Base-by-base conservation (phyloP, 1,284 basidiomycete species). In the Lignosus rhinocerotis region DNA sequence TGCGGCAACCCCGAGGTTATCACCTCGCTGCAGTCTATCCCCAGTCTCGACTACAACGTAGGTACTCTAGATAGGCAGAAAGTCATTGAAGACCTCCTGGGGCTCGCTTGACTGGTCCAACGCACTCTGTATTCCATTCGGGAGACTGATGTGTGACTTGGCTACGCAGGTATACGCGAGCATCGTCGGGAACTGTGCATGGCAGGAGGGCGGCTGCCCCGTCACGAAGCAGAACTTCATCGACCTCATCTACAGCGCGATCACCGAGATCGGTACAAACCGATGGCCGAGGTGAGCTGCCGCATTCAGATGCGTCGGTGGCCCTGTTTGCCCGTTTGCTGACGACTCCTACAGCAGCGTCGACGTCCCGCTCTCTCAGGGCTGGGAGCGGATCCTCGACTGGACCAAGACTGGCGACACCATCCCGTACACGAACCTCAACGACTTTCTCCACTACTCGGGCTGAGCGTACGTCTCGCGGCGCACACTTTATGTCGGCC, bases 201-300 rank as follows among this genome's bases (percentile, higher is more conserved):
- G 49, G 49, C 17, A 19, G n/a, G 12, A 19, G 6, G 49, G 34
- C 10, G 49, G 49, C 36, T 51, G 49, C 49, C 49, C 49, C 19
- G 21, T 51, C 38, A 51, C 49, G 19, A 21, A 51, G 38, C 49
- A 51, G 38, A 51, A 39, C 49, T 51, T 41, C 49, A 51, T 51
- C 49, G 49, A 51, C 38, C 25, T 51, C 38, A 16, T 51, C 38
- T 41, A 51, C 49, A 39, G 49, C 38, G 12, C 49, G 14, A 34
- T 51, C 25, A 6, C 21, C 19, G 12, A 30, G 7, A 6, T 19
- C 34, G 12, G 21, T 17, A 50, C 14, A 4, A 14, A 19, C 11
- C 12, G 6, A 17, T 50, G 36, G 34, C 48, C 48, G 25, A 34
- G 33, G 46, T 48, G 32, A 16, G 46, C 17, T 34, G 7, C 31